phyloP scores from a whole-genome alignment of 768 basidiomycete species.

The Kwoniella botswanensis region DNA sequence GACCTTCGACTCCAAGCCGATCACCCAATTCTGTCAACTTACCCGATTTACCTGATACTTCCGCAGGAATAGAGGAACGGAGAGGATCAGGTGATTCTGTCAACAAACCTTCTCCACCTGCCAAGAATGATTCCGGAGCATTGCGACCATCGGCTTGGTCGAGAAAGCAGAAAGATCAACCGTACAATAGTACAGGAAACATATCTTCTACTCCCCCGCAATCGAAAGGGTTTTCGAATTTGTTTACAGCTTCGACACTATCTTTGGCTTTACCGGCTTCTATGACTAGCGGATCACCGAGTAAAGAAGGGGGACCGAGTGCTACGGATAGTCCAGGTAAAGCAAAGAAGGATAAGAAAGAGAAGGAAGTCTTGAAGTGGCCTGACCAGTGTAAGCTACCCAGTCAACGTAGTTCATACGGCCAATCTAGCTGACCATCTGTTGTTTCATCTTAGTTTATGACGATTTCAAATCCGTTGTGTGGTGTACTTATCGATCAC shows the following conservation, averaged over 20 bases:
- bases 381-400: constrained; percentile 53
- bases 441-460: constrained; percentile 65
- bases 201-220: constrained; percentile 35
- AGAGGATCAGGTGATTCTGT: constrained; percentile 32
- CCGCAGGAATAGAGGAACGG: constrained; percentile 4
- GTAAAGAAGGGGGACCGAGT: constrained; percentile 23
- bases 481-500: constrained; percentile 90
- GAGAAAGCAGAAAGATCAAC: constrained; percentile 27
- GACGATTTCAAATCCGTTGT: constrained; percentile 84
- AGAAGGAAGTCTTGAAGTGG: constrained; percentile 62
- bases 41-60: constrained; percentile 21
- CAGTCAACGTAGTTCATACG: neutral
- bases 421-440: neutral
- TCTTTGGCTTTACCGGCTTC: constrained; percentile 37
- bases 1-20: constrained; percentile 38
- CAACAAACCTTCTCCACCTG: constrained; percentile 16
- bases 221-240: constrained; percentile 38
- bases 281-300: constrained; percentile 27
- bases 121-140: constrained; percentile 16
- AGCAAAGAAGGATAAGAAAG: constrained; percentile 39
- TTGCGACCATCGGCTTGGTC: constrained; percentile 38
- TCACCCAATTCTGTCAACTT: constrained; percentile 24
- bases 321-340: constrained; percentile 45
- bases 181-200: neutral
- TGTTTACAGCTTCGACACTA: constrained; percentile 47